A percentile compares a stretch with the other conserved stretches of the same genome.
Conservation (phyloP, 352 stramenopile species). For the Aphanomyces astaci region DNA sequence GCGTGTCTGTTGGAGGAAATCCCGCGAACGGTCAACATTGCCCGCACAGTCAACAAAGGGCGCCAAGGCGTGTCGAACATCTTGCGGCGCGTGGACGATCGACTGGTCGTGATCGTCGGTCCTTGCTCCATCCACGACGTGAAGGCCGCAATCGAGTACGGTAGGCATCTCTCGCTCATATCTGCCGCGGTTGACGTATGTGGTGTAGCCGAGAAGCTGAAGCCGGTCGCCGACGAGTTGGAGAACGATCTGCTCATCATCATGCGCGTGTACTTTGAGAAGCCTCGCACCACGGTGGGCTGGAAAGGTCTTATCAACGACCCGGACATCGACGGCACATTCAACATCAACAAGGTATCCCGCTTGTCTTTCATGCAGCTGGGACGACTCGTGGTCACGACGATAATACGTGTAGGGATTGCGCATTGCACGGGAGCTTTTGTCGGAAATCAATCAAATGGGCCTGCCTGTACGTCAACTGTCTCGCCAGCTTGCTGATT, state of each 20-base stretch:
- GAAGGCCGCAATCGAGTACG: slow-evolving; percentile 80
- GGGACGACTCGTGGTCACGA: too few species aligned
- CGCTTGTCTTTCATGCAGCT: too few species aligned
- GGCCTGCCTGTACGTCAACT: slow-evolving; percentile 52
- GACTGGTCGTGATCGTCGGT: slow-evolving; percentile 73
- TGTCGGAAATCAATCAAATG: slow-evolving; percentile 82
- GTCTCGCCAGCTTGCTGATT: too few species aligned
- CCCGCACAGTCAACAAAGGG: slow-evolving; percentile 65
- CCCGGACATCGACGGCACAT: slow-evolving; percentile 81
- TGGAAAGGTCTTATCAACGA: slow-evolving; percentile 90
- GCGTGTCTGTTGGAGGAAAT: slow-evolving; percentile 82
- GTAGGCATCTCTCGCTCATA: slow-evolving; percentile 23
- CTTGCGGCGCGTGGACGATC: slow-evolving; percentile 72
- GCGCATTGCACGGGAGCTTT: slow-evolving; percentile 67
- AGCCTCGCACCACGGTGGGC: slow-evolving; percentile 81
- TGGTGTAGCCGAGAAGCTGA: slow-evolving; percentile 41
- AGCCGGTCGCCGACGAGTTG: slow-evolving; percentile 60
- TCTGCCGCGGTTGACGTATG: not conserved
- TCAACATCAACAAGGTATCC: slow-evolving; percentile 84
- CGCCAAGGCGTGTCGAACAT: slow-evolving; percentile 69
- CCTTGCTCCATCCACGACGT: slow-evolving; percentile 87
- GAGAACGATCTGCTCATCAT: slow-evolving; percentile 80
- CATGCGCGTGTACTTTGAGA: slow-evolving; percentile 90
- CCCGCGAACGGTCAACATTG: slow-evolving; percentile 63
- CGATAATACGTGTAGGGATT: slow-evolving; percentile 33